A percentile compares a stretch with the other conserved stretches of the same genome.
These are phyloP conservation scores for Kuraishia piskuri DNA, from an alignment of 805 yeast species.

Conservation along the genomic window DNA sequence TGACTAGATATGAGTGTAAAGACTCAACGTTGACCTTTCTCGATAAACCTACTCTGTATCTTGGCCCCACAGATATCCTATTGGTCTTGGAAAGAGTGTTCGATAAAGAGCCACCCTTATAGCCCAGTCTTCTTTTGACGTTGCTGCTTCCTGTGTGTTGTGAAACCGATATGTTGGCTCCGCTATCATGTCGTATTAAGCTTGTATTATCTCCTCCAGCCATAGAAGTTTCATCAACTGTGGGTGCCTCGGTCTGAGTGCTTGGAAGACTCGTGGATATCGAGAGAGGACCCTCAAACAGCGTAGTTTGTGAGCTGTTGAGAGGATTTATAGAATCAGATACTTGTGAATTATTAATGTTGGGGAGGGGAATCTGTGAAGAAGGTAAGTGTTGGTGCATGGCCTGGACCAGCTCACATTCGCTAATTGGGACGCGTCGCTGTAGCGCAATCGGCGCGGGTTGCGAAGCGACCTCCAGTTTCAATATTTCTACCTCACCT, in stretches of 20 bases:
- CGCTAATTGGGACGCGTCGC: not conserved
- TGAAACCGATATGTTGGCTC: not conserved
- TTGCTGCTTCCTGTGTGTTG: not conserved
- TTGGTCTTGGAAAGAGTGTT: not conserved
- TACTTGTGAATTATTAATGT: no score
- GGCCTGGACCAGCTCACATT: not conserved
- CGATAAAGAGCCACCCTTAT: not conserved
- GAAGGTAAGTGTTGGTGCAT: not conserved
- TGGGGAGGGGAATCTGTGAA: not conserved
- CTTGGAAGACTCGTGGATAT: not conserved
- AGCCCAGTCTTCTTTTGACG: not conserved
- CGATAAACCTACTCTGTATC: not conserved
- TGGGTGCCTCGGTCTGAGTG: not conserved
- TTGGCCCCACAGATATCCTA: not conserved
- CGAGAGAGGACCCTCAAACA: not conserved
- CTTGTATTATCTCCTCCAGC: not conserved
- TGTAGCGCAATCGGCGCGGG: not conserved
- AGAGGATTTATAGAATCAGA: no score
- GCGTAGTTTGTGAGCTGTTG: not conserved
- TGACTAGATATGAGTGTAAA: not conserved
- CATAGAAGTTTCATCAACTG: not conserved
- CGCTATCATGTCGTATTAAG: not conserved
- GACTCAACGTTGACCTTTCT: not conserved
- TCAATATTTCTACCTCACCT: not conserved
- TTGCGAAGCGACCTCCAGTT: not conserved